Base-by-base conservation (phyloP, 75 land plant species). In the Ceratopteris richardii region DNA sequence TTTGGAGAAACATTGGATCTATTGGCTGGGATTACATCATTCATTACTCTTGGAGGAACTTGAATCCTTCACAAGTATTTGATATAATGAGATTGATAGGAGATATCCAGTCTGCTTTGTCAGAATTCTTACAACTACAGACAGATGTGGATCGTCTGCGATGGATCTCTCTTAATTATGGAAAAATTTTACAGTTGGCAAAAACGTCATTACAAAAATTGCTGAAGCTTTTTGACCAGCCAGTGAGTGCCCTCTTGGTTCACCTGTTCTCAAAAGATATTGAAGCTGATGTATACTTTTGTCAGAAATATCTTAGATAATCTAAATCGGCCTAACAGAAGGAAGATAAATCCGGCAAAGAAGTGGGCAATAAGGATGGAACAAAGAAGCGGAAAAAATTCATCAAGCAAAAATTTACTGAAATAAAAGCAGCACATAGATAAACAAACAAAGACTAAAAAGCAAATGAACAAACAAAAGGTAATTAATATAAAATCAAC, bases 11-110 rank as follows among this genome's bases (percentile, higher is more conserved):
- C 17, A 20, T 20, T 5, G 48, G 48, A 3, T n/a, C 48, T 14
- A 46, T 46, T 46, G 48, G 12, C 48, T 46, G 48, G 48, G 48
- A 46, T 46, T 46, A 46, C 48, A 4, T 14, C 17, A 14, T 46
- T 20, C n/a, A 46, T 46, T 46, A 46, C 21, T 46, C 48, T n/a
- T 46, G 48, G 48, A 4, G 48, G 17, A 46, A 14, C 21, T n/a
- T 46, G 21, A 46, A 20, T 46, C 48, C 48, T 46, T 20, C 48
- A 5, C 48, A 46, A 46, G 14, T 46, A n/a, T 46, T 46, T 17
- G 48, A 20, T n/a, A 14, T 46, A 2, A 7, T 46, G 14, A 46
- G 48, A 17, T 20, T 46, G 17, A 20, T 46, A 7, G 48, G 48
- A 46, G 48, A 46, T 17, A 17, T 46, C 21, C 48, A 46, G 21